Base-by-base conservation (phyloP, 495 filamentous ascomycete genomes). In the Durotheca rogersii region DNA sequence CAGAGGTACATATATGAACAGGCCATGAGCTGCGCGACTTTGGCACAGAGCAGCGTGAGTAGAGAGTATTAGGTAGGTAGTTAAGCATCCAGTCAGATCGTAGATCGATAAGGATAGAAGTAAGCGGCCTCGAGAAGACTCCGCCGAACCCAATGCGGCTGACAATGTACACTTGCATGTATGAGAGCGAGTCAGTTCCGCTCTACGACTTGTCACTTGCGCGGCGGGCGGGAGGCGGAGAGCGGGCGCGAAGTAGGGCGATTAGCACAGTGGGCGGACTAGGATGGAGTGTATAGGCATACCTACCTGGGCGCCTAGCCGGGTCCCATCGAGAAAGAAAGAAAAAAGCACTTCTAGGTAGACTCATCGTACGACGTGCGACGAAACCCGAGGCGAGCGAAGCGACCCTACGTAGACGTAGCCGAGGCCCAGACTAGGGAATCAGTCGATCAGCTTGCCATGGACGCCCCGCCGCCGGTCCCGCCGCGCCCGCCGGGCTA, bases 401-500 rank as follows among this genome's bases (percentile, higher is more conserved):
- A 14, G 7, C 31, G 38, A 31, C 20, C 20, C 14, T 11, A 36
- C 16, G 32, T 32, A 27, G 23, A 4, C 20, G 18, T 32, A 4
- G n/a, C 5, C 21, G 41, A 32, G 47, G n/a, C n/a, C n/a, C n/a
- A n/a, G n/a, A n/a, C n/a, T n/a, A n/a, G n/a, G n/a, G n/a, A n/a
- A n/a, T n/a, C n/a, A n/a, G n/a, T n/a, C n/a, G n/a, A n/a, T n/a
- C n/a, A n/a, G n/a, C n/a, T n/a, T n/a, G 3, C 17, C 31, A 48
- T 56, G 47, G 43, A 20, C 35, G 33, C 39, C 14, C 47, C 45
- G 32, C 49, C 50, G 12, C 58, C 49, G 1, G 55, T 58, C n/a
- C 41, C 49, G 11, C 55, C 39, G 11, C 49, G 50, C 3, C 49
- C 49, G 49, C 15, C 48, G 5, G 58, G 54, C 10, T 55, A 55